Conservation (phyloP, 257 asterid species). For the Salvia splendens region DNA sequence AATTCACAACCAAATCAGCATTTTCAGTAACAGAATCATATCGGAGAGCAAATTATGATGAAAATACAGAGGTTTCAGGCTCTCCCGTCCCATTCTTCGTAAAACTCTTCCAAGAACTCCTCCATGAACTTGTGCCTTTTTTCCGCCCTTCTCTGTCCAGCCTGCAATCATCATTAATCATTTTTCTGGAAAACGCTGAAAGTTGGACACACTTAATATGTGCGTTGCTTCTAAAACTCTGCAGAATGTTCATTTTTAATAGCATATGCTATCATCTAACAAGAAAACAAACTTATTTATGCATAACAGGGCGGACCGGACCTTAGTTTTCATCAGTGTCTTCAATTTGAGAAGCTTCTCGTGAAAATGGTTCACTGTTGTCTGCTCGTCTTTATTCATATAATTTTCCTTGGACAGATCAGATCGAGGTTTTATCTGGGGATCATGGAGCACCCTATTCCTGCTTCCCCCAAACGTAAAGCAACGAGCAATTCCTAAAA, state of each 20-base stretch:
- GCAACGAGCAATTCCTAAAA: slow-evolving; percentile 90
- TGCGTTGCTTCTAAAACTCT: neutral
- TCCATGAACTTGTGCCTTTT: slow-evolving; percentile 90
- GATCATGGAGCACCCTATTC: slow-evolving; percentile 75
- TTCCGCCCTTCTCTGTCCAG: slow-evolving; percentile 81
- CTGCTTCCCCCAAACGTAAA: slow-evolving; percentile 94
- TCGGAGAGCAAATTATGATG: neutral
- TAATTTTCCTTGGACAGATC: slow-evolving; percentile 79
- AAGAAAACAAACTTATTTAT: slow-evolving; percentile 6
- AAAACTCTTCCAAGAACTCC: slow-evolving; percentile 75
- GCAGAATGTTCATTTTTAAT: neutral
- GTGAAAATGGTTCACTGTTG: slow-evolving; percentile 90
- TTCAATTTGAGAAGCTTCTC: slow-evolving; percentile 94
- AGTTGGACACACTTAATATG: no score
- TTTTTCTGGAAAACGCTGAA: neutral
- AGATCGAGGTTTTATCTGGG: slow-evolving; percentile 67
- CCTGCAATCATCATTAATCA: slow-evolving; percentile 45
- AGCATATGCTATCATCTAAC: neutral
- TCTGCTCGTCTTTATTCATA: slow-evolving; percentile 89
- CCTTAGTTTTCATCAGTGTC: slow-evolving; percentile 88
- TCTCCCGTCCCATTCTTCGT: slow-evolving; percentile 86
- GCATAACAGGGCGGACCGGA: slow-evolving; percentile 44
- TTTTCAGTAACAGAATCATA: neutral
- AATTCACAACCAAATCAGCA: neutral
- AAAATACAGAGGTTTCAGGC: slow-evolving; percentile 47